Conservation (phyloP, 73 alveolate genomes). For the Loxodes magnus region DNA sequence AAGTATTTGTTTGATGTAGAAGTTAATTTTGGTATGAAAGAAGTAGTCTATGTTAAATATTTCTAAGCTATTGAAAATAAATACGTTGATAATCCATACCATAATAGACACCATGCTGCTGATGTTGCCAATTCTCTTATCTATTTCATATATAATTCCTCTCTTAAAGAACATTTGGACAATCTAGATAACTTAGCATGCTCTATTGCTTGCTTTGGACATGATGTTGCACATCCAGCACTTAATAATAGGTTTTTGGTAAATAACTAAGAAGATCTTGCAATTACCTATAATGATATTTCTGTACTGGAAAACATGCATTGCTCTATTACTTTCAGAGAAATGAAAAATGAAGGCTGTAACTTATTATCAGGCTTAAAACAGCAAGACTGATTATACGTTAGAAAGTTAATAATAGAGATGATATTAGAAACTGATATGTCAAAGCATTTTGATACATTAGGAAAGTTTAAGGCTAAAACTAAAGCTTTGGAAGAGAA, state of each 20-base stretch:
- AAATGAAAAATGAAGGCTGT: neutral
- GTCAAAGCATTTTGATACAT: conserved; percentile 31
- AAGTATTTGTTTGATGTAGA: too few relatives aligned
- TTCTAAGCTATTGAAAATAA: neutral
- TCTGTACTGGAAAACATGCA: conserved; percentile 13
- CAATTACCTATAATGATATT: conserved; percentile 17
- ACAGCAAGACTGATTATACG: conserved; percentile 17
- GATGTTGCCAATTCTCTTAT: conserved; percentile 49
- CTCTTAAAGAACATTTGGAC: conserved; percentile 6
- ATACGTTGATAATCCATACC: conserved; percentile 29
- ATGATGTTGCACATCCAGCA: conserved; percentile 16
- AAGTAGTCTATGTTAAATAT: too few relatives aligned
- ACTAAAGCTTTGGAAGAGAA: neutral
- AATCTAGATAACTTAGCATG: conserved; percentile 11
- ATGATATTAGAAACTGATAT: conserved; percentile 50
- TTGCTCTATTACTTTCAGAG: neutral
- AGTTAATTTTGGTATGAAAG: too few relatives aligned
- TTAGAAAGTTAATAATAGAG: conserved; percentile 38
- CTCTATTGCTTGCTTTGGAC: conserved; percentile 18
- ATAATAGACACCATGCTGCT: conserved; percentile 55
- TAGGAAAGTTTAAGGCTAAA: conserved; percentile 20
- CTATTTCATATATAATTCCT: conserved; percentile 10
- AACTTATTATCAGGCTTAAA: conserved; percentile 21
- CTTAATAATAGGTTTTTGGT: conserved; percentile 7
- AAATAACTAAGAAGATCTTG: conserved; percentile 1